Conservation (phyloP, 2,329 filamentous ascomycete genomes). For the Venturia nashicola region DNA sequence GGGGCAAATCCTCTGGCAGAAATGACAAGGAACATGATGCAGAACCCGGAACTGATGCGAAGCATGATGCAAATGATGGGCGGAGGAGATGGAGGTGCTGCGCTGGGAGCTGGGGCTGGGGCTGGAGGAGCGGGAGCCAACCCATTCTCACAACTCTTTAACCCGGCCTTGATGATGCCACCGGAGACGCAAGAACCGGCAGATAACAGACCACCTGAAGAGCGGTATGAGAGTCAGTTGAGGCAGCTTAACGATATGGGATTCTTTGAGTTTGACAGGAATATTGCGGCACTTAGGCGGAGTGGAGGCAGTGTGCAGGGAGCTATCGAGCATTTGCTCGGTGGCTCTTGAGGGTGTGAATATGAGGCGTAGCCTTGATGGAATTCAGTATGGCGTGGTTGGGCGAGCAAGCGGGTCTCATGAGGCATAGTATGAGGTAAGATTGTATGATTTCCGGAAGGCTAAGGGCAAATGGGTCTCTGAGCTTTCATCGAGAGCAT, state of each 20-base stretch:
- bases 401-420: neutral
- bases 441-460: neutral
- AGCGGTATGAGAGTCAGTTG: slow-evolving; percentile 81
- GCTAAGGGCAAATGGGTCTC: neutral
- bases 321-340: slow-evolving; percentile 61
- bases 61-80: slow-evolving; percentile 42
- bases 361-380: neutral
- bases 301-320: slow-evolving; percentile 92
- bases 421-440: neutral
- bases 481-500: neutral
- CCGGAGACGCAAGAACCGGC: slow-evolving; percentile 38
- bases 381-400: neutral
- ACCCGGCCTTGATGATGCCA: slow-evolving; percentile 30
- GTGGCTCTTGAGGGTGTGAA: neutral
- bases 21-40: slow-evolving; percentile 36
- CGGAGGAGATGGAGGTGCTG: slow-evolving; percentile 15
- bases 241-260: slow-evolving; percentile 97
- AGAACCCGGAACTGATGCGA: slow-evolving; percentile 46
- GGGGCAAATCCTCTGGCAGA: slow-evolving; percentile 37
- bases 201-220: slow-evolving; percentile 85
- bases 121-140: slow-evolving; percentile 22
- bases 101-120: slow-evolving; percentile 23
- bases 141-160: slow-evolving; percentile 31
- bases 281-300: slow-evolving; percentile 75
- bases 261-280: slow-evolving; percentile 92